Percentiles rank a stretch among this genome's conserved stretches.
These are phyloP conservation scores for Phylloporus arenicola DNA, from an alignment of 768 basidiomycete genomes.

Conservation along the genomic window DNA sequence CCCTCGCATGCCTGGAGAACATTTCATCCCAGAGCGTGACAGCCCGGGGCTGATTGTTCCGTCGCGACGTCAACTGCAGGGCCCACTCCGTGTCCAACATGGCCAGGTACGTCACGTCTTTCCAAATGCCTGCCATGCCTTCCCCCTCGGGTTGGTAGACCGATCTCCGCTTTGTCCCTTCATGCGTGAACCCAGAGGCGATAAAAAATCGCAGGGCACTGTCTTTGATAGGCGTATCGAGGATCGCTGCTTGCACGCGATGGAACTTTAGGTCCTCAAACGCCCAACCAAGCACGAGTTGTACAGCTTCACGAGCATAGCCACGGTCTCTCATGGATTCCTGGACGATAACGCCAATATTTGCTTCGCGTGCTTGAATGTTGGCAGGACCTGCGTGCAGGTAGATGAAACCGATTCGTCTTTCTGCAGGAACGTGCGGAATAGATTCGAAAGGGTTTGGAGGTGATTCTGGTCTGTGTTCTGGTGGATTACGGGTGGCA, in stretches of 20 bases:
- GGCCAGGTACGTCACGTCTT: constrained; percentile 55
- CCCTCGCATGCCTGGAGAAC: constrained; percentile 49
- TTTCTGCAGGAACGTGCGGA: background rate
- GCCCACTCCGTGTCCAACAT: constrained; percentile 61
- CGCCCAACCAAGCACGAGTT: constrained; percentile 40
- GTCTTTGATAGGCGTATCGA: constrained; percentile 41
- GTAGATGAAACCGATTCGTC: constrained; percentile 24
- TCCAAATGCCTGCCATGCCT: constrained; percentile 43
- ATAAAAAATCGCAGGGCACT: constrained; percentile 46
- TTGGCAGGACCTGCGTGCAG: constrained; percentile 18
- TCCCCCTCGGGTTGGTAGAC: constrained; percentile 39
- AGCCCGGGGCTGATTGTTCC: constrained; percentile 11
- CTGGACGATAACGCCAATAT: constrained; percentile 50
- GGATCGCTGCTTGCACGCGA: constrained; percentile 36
- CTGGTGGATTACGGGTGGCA: too few species aligned
- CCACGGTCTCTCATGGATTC: constrained; percentile 36
- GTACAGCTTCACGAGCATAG: constrained; percentile 43
- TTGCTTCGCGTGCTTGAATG: constrained; percentile 38
- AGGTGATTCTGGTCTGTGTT: too few species aligned
- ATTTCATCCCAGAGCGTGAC: constrained; percentile 58
- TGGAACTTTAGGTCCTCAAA: constrained; percentile 36
- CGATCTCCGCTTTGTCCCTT: constrained; percentile 56
- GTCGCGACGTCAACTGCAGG: constrained; percentile 28
- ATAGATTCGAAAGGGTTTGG: background rate
- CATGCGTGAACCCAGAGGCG: constrained; percentile 48